Conservation (phyloP, 2,329 filamentous ascomycete genomes). For the Colletotrichum sp. region DNA sequence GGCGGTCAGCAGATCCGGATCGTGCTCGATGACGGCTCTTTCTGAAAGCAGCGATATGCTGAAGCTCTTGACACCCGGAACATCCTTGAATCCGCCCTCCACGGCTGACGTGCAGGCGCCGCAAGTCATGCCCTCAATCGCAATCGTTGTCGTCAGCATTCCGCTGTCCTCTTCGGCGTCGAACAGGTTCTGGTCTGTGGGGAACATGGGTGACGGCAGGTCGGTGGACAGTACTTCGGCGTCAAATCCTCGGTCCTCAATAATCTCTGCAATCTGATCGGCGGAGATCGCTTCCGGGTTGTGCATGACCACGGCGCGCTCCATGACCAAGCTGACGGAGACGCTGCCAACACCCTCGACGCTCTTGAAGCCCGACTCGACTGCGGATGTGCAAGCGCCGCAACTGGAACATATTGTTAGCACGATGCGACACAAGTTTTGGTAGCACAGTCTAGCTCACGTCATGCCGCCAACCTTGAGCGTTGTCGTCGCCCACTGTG, state of each 20-base stretch:
- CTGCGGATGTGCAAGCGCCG: slow-evolving; percentile 93
- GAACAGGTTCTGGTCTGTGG: slow-evolving; percentile 36
- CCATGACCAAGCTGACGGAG: slow-evolving; percentile 92
- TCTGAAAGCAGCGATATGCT: slow-evolving; percentile 86
- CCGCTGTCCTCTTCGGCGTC: slow-evolving; percentile 43
- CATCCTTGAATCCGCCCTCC: slow-evolving; percentile 78
- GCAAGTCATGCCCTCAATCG: slow-evolving; percentile 89
- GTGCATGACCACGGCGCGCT: slow-evolving; percentile 93
- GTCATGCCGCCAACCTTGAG: slow-evolving; percentile 89
- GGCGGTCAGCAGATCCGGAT: slow-evolving; percentile 58
- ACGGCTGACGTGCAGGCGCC: slow-evolving; percentile 88
- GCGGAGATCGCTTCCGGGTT: slow-evolving; percentile 76
- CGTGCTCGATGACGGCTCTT: slow-evolving; percentile 84
- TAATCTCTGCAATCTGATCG: slow-evolving; percentile 80
- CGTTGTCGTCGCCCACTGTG: slow-evolving; percentile 87
- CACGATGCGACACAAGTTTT: background rate
- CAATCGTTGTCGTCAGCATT: slow-evolving; percentile 73
- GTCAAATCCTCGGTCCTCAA: slow-evolving; percentile 92
- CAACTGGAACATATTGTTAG: slow-evolving; percentile 58
- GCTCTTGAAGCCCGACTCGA: slow-evolving; percentile 88
- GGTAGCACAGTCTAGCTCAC: slow-evolving; percentile 46
- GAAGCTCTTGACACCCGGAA: slow-evolving; percentile 75
- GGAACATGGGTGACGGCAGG: slow-evolving; percentile 59
- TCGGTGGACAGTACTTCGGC: slow-evolving; percentile 87
- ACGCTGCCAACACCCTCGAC: slow-evolving; percentile 84